Evolutionary conservation across 2,329 filamentous ascomycete species (phyloP).

Genomic region (Aspergillus pseudonomiae): DNA sequence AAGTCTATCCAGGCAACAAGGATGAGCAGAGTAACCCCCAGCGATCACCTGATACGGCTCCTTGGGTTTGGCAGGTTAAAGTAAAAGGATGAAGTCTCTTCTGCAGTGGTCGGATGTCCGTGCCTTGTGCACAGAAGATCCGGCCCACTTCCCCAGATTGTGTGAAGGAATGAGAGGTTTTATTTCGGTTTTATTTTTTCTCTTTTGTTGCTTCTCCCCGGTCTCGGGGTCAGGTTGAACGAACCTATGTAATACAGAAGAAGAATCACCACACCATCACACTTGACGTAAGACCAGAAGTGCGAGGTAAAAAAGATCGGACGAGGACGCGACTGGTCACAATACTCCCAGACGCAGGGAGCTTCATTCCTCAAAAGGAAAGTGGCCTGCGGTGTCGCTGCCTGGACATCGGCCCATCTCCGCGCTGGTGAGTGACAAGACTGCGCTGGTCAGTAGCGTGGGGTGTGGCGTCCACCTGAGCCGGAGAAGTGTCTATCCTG

Average conservation of each 20-base stretch:
- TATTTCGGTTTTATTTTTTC: constrained; percentile 3
- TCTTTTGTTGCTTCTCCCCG: not conserved
- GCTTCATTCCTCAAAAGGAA: constrained; percentile 13
- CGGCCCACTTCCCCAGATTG: constrained; percentile 31
- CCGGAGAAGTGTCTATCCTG: constrained; percentile 24
- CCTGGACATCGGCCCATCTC: constrained; percentile 17
- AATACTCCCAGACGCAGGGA: constrained; percentile 17
- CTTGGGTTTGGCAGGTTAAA: not conserved
- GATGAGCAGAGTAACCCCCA: not conserved
- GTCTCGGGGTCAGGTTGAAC: not conserved
- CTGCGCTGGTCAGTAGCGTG: constrained; percentile 20
- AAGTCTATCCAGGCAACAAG: not conserved
- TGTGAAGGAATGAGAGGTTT: constrained; percentile 6
- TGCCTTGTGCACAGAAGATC: constrained; percentile 24
- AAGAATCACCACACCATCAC: not conserved
- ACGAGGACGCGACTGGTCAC: constrained; percentile 14
- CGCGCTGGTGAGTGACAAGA: constrained; percentile 14
- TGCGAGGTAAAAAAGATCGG: not conserved
- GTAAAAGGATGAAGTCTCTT: constrained; percentile 4
- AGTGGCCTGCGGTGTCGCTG: constrained; percentile 23
- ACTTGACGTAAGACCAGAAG: not conserved
- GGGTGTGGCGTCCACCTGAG: constrained; percentile 29
- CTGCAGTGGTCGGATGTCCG: constrained; percentile 17
- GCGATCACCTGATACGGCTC: constrained; percentile 14
- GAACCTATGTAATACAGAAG: not conserved